Percentiles rank a stretch among this genome's conserved stretches.
phyloP scores from a whole-genome alignment of 148 eudicot species.

The Camellia granthamiana region DNA sequence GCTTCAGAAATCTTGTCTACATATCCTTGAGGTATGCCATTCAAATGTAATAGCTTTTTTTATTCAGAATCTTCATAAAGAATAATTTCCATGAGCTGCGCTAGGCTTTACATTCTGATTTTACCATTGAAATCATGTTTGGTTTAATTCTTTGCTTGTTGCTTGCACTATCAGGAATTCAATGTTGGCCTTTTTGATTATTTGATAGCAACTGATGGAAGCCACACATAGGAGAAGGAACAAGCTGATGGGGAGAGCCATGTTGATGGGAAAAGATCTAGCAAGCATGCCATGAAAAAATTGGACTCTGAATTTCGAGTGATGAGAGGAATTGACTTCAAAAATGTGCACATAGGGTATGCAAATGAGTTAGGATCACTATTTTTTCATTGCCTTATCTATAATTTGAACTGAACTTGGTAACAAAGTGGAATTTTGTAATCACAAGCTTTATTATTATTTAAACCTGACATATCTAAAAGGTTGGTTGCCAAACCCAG shows the following conservation, averaged over 20 bases:
- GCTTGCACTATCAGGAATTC: conserved; percentile 52
- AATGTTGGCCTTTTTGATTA: conserved; percentile 95
- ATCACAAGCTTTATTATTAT: neutral
- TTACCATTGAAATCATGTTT: neutral
- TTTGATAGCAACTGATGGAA: conserved; percentile 81
- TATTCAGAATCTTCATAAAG: neutral
- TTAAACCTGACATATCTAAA: neutral
- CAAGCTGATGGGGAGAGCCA: conserved; percentile 44
- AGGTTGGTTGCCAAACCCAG: neutral
- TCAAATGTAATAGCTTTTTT: neutral
- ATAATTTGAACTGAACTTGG: neutral
- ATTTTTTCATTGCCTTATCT: neutral
- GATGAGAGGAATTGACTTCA: conserved; percentile 94
- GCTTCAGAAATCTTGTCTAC: conserved; percentile 93
- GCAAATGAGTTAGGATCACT: conserved; percentile 7
- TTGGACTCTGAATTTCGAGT: conserved; percentile 93
- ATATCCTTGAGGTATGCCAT: conserved; percentile 79
- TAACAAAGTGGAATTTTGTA: neutral
- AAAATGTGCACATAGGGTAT: conserved; percentile 88
- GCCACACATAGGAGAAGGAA: conserved; percentile 50
- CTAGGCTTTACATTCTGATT: neutral
- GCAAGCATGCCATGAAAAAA: conserved; percentile 51
- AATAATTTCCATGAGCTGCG: neutral
- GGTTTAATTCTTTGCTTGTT: conserved; percentile 8
- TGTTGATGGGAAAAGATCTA: conserved; percentile 47